These are phyloP conservation scores for Cercophora newfieldiana DNA, from an alignment of 495 filamentous ascomycete species.

Conservation along the genomic window DNA sequence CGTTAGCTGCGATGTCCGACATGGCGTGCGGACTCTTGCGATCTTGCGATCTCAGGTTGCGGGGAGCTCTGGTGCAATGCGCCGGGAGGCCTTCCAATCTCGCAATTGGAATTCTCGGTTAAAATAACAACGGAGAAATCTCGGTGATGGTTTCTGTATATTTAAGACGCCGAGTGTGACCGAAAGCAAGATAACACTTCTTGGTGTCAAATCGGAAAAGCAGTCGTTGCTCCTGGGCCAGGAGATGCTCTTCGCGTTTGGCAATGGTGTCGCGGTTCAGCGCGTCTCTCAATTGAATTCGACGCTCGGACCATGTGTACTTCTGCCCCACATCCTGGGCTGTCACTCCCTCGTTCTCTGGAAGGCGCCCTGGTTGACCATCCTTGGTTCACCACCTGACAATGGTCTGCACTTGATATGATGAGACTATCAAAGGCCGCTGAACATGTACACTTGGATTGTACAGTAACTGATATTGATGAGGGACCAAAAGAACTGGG, in stretches of 20 bases:
- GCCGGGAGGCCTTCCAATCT: background rate
- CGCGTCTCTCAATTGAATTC: slow-evolving; percentile 28
- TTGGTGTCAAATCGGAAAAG: background rate
- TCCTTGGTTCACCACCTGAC: background rate
- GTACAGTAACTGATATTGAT: background rate
- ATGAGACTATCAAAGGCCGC: background rate
- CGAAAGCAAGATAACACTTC: background rate
- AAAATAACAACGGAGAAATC: background rate
- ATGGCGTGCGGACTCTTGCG: slow-evolving; percentile 16
- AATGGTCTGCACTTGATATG: background rate
- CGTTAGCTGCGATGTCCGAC: slow-evolving; percentile 19
- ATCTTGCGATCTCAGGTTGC: background rate
- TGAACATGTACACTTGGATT: background rate
- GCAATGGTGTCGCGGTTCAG: slow-evolving; percentile 7
- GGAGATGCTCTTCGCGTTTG: slow-evolving; percentile 6
- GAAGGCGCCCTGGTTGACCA: background rate
- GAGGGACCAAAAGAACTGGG: background rate
- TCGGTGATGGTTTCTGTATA: background rate
- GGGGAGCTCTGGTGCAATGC: background rate
- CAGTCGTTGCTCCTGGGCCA: background rate
- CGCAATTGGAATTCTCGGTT: background rate
- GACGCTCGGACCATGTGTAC: slow-evolving; percentile 13
- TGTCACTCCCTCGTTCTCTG: background rate
- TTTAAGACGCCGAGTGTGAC: background rate
- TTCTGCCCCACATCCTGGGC: background rate